Percentiles rank a stretch among this genome's conserved stretches.
phyloP scores from a whole-genome alignment of 257 asterid genomes.

The Petunia secreta region DNA sequence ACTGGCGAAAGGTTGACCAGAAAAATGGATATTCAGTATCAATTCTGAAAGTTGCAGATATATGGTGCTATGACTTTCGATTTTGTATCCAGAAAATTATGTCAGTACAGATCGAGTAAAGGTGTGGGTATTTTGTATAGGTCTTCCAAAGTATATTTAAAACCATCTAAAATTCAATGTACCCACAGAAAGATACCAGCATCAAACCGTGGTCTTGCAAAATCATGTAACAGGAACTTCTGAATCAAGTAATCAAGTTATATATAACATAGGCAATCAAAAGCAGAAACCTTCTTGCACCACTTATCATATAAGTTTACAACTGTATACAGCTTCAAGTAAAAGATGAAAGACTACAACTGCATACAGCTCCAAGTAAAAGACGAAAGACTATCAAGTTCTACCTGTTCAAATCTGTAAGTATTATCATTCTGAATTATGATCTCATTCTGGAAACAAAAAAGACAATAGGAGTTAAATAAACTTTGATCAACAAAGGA shows the following conservation, averaged over 20 bases:
- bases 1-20: too few relatives aligned
- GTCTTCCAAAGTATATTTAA: not conserved
- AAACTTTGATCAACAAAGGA: not conserved
- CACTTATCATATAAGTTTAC: not conserved
- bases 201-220: not conserved
- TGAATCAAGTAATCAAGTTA: conserved; percentile 1
- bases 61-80: too few relatives aligned
- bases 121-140: not conserved
- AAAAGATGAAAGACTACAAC: conserved; percentile 15
- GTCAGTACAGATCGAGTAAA: too few relatives aligned
- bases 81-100: too few relatives aligned
- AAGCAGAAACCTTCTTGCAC: not conserved
- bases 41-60: too few relatives aligned
- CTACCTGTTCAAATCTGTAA: conserved; percentile 95
- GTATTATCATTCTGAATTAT: conserved; percentile 78
- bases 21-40: too few relatives aligned
- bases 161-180: conserved; percentile 3
- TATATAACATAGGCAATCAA: not conserved
- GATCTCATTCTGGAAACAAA: conserved; percentile 84
- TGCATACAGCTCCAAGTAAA: not conserved
- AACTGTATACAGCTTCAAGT: not conserved
- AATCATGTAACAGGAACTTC: not conserved
- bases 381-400: conserved; percentile 12
- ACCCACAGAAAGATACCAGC: not conserved
- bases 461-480: conserved; percentile 22